Base-by-base conservation (phyloP, 1,284 basidiomycete species). In the Trichosporon coremiiforme region DNA sequence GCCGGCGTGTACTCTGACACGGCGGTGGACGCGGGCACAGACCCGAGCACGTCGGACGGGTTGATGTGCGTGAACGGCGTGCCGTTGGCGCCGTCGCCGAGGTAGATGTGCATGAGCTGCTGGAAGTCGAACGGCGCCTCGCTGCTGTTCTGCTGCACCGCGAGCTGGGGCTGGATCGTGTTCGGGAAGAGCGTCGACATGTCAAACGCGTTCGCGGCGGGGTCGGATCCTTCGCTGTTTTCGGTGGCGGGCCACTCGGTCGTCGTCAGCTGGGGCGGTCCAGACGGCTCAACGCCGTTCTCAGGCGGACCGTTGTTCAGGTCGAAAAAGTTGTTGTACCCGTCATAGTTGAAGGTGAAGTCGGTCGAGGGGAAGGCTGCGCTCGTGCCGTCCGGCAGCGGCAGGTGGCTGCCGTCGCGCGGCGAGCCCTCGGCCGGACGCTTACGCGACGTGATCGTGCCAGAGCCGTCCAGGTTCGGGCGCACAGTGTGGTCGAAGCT, bases 401-500 rank as follows among this genome's bases (percentile, higher is more conserved):
- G 77, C 3, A 74, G 69, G 57, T 74, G 70, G 15, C 57, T 64
- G 9, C 79, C 79, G 33, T 72, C 79, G 55, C 66, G 65, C 17
- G 82, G 82, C 4, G 82, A 83, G 9, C 75, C 76, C 65, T 82
- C 81, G 1, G 82, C 82, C 12, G 78, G 79, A 5, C 82, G 76
- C 71, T 83, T 83, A 29, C 79, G 73, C n/a, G 63, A 53, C 69
- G 35, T 64, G 70, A 70, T 33, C 67, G 70, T 74, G 36, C 66
- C 64, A 4, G 70, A 60, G 2, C 68, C 69, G 7, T 73, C 73
- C n/a, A 75, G 71, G 7, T 68, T 68, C 0, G 70, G 66, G 17
- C 74, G 86, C 35, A 94, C 89, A 0, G 93, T 94, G 82, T 94
- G 93, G 83, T 95, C 93, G 79, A 94, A 95, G 82, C 91, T 93